Percentiles rank a stretch among this genome's conserved stretches.
phyloP scores from a whole-genome alignment of 768 basidiomycete genomes.

The Pisolithus marmoratus region DNA sequence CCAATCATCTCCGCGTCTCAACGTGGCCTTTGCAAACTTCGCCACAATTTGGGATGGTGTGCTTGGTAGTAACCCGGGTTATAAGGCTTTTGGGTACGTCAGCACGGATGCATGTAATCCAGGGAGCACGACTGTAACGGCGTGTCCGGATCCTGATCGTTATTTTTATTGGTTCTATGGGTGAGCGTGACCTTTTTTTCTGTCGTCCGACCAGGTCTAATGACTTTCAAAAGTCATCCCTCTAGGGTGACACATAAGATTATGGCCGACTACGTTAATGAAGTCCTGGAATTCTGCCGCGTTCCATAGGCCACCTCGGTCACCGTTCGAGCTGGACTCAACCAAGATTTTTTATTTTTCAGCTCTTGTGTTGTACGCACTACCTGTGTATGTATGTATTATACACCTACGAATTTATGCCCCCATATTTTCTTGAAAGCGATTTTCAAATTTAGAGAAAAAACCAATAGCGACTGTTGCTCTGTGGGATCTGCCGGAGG shows the following conservation, averaged over 20 bases:
- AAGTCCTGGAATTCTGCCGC: conserved; percentile 33
- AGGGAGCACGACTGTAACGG: conserved; percentile 27
- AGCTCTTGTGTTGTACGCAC: too few species aligned
- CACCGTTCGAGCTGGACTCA: too few species aligned
- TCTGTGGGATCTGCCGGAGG: too few species aligned
- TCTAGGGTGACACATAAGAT: conserved; percentile 44
- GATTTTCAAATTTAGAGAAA: too few species aligned
- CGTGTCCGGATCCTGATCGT: conserved; percentile 40
- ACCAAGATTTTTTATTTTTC: too few species aligned
- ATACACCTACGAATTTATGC: too few species aligned
- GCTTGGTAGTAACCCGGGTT: conserved; percentile 38
- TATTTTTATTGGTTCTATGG: conserved; percentile 49
- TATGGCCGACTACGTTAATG: conserved; percentile 47
- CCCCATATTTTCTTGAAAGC: too few species aligned
- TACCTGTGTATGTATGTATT: too few species aligned
- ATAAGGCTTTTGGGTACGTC: conserved; percentile 43
- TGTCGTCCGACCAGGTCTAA: background rate
- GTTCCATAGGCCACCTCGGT: conserved; percentile 1
- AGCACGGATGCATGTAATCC: conserved; percentile 34
- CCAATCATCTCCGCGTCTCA: conserved; percentile 20
- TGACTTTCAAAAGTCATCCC: conserved; percentile 35
- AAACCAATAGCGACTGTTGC: too few species aligned
- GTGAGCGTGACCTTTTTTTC: conserved; percentile 25
- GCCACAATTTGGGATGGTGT: conserved; percentile 47
- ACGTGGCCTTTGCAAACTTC: conserved; percentile 44